These are phyloP conservation scores for Eucalyptus lansdowneana DNA, from an alignment of 345 rosid species.

Conservation along the genomic window DNA sequence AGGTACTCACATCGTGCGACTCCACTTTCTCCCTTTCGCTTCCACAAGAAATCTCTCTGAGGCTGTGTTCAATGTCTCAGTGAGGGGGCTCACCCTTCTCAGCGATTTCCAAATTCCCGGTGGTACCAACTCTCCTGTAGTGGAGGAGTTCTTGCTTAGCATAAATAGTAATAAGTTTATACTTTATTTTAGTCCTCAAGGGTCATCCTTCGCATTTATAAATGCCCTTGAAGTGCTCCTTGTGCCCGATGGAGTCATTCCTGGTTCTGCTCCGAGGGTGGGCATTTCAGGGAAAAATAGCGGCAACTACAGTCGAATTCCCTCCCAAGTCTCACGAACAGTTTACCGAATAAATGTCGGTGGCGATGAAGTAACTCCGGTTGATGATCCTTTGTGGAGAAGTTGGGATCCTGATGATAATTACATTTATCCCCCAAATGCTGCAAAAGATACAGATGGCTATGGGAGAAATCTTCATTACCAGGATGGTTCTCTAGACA, in stretches of 20 bases:
- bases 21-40: conserved; percentile 21
- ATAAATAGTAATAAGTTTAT: background rate
- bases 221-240: conserved; percentile 61
- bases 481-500: background rate
- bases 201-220: conserved; percentile 31
- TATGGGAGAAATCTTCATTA: fast-evolving
- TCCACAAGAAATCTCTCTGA: conserved; percentile 7
- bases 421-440: background rate
- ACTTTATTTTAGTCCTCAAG: conserved; percentile 23
- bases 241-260: conserved; percentile 11
- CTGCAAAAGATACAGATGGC: background rate
- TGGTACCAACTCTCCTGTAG: background rate
- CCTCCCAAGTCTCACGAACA: conserved; percentile 8
- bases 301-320: background rate
- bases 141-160: conserved; percentile 34
- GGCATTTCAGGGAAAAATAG: background rate
- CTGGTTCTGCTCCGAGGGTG: background rate
- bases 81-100: conserved; percentile 11
- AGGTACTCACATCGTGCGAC: conserved; percentile 34
- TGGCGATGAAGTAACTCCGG: conserved; percentile 10
- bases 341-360: conserved; percentile 38
- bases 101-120: conserved; percentile 3
- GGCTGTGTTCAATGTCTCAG: conserved; percentile 22
- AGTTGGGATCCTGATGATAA: conserved; percentile 29
- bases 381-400: conserved; percentile 22